These are phyloP conservation scores for Fraxinus velutina DNA, from an alignment of 305 asterid genomes.

Conservation along the genomic window DNA sequence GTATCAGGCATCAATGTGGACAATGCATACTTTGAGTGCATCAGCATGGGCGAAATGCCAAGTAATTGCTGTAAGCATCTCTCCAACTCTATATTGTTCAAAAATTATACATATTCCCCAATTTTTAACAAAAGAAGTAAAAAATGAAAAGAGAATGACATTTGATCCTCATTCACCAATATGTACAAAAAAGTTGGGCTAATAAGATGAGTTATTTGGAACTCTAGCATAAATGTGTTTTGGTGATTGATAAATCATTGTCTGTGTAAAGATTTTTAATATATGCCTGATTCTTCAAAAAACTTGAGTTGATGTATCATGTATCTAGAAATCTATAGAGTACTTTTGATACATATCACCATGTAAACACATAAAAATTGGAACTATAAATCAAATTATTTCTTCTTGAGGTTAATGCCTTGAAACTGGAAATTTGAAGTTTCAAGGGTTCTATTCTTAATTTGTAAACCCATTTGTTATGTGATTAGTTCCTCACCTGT, in stretches of 20 bases:
- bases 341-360: not conserved
- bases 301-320: not conserved
- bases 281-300: not conserved
- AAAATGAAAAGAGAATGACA: not conserved
- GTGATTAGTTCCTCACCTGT: conserved; percentile 5
- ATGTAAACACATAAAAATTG: not conserved
- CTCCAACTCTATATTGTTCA: not conserved
- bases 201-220: not conserved
- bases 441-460: not conserved
- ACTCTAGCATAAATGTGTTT: not conserved
- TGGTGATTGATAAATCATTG: not conserved
- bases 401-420: not conserved
- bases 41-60: conserved; percentile 68
- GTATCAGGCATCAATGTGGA: conserved; percentile 56
- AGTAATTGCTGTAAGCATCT: conserved; percentile 64
- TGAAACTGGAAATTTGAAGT: not conserved
- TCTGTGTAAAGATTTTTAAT: not conserved
- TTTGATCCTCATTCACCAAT: not conserved
- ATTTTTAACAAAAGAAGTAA: not conserved
- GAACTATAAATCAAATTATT: not conserved
- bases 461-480: not conserved
- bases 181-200: not conserved
- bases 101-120: not conserved
- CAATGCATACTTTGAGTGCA: conserved; percentile 57
- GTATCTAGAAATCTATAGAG: not conserved